Conservation (phyloP, 257 asterid genomes). For the Penstemon eatonii region DNA sequence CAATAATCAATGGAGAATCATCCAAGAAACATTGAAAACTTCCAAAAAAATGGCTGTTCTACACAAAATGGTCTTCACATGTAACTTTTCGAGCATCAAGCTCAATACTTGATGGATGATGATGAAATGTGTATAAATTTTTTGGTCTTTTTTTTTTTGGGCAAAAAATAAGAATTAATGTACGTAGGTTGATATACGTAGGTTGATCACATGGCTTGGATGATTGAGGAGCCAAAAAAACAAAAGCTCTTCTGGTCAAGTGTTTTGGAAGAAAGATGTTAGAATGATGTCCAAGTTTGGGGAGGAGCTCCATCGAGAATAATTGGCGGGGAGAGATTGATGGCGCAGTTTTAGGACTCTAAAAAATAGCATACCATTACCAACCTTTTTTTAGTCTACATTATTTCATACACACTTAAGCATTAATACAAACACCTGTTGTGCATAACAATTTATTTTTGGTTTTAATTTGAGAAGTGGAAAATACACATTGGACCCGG, state of each 20-base stretch:
- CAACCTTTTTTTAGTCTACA: too few species aligned
- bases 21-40: conserved; percentile 26
- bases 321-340: conserved; percentile 83
- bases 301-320: conserved; percentile 56
- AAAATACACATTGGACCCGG: too few species aligned
- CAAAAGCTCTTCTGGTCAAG: conserved; percentile 38
- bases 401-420: too few species aligned
- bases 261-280: conserved; percentile 37
- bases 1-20: conserved; percentile 12
- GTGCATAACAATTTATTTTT: too few species aligned
- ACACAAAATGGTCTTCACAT: conserved; percentile 4
- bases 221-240: conserved; percentile 39
- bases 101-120: conserved; percentile 21
- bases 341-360: conserved; percentile 49
- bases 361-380: not conserved
- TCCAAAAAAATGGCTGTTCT: not conserved
- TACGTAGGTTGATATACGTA: conserved; percentile 18
- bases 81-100: conserved; percentile 19
- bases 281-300: conserved; percentile 34
- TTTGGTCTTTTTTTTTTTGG: too few species aligned
- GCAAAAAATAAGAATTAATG: conserved; percentile 21
- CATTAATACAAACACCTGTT: too few species aligned
- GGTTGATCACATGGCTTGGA: conserved; percentile 24
- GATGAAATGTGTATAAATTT: conserved; percentile 3
- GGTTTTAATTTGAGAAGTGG: too few species aligned